Percentiles rank a stretch among this genome's conserved stretches.
Conservation (phyloP, 129 eudicot species). For the Chrysanthemum lavandulifolium region DNA sequence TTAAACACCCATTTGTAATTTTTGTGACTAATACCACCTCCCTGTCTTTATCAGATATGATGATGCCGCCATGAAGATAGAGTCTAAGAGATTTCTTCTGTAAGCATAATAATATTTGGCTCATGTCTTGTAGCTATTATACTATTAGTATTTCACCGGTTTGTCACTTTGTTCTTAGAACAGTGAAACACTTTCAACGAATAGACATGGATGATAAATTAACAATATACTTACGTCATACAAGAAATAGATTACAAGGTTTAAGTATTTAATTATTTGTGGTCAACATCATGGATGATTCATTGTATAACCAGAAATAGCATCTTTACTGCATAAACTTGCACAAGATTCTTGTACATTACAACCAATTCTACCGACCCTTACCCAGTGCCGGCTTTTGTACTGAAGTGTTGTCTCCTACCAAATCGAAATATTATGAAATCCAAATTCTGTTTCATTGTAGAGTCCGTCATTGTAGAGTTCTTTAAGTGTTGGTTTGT, state of each 20-base stretch:
- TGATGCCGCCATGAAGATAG: constrained; percentile 20
- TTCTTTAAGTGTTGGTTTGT: constrained; percentile 18
- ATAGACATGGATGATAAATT: constrained; percentile 5
- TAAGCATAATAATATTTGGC: constrained; percentile 19
- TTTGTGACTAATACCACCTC: constrained; percentile 21
- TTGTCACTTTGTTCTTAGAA: constrained; percentile 20
- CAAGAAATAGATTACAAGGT: constrained; percentile 30
- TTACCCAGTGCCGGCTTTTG: constrained; percentile 40
- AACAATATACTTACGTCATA: constrained; percentile 15
- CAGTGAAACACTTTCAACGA: constrained; percentile 10
- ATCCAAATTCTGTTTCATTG: constrained; percentile 28
- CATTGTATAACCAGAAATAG: neutral
- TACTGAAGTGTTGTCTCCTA: constrained; percentile 25
- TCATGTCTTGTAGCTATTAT: constrained; percentile 6
- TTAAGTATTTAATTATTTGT: neutral
- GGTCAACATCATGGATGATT: constrained; percentile 27
- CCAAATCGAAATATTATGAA: constrained; percentile 17
- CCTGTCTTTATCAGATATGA: constrained; percentile 15
- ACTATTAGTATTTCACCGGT: neutral
- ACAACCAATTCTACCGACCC: constrained; percentile 20
- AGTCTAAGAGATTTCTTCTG: constrained; percentile 17
- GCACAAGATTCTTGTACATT: constrained; percentile 34
- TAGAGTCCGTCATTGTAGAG: constrained; percentile 12
- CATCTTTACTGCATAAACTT: constrained; percentile 35
- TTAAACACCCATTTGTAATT: neutral